Evolutionary conservation across 179 eudicot species (phyloP), one percentile per base, ranked within the genome.

Genomic region (Beta lomatogona): DNA sequence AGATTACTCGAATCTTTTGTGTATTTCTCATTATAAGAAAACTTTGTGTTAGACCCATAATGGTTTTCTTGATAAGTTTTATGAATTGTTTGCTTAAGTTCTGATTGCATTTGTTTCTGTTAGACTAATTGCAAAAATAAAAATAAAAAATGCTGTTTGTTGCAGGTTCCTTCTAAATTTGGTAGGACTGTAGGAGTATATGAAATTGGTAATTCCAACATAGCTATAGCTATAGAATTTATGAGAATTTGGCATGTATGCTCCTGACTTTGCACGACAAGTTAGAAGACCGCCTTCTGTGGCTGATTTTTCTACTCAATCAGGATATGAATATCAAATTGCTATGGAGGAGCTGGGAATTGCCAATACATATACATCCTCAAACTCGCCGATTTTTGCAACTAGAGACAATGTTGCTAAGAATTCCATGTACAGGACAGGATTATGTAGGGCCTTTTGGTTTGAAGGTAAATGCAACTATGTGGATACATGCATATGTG

Each of bases 361-460:
- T 61, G 19, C 45, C n/a, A 4, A 57, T 41, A 36, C 18, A 9
- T 54, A 0, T 19, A n/a, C 3, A 2, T 21, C 64, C n/a, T 19
- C 9, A 60, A n/a, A 60, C 65, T 9, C 15, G 21, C 57, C 36
- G 71, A 22, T 11, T 21, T 18, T 57, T 63, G 71, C 36, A 50
- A 52, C 45, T 64, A 28, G 44, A 54, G 18, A 66, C 36, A 48
- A 18, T 80, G 9, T 2, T 57, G 53, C 68, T 67, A 45, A 31
- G 14, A 66, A 13, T 54, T 44, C 77, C 67, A 28, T 9, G 77
- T 14, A 12, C 15, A 82, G 52, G 48, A 54, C 78, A 71, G 14
- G 18, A 36, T 5, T 54, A 2, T 85, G 87, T 73, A 82, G 69
- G 79, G 67, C n/a, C n/a, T 85, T 82, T 63, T 14, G 45, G 48